Evolutionary conservation across 495 filamentous ascomycete genomes (phyloP).

Genomic region (Xylaria acuta): DNA sequence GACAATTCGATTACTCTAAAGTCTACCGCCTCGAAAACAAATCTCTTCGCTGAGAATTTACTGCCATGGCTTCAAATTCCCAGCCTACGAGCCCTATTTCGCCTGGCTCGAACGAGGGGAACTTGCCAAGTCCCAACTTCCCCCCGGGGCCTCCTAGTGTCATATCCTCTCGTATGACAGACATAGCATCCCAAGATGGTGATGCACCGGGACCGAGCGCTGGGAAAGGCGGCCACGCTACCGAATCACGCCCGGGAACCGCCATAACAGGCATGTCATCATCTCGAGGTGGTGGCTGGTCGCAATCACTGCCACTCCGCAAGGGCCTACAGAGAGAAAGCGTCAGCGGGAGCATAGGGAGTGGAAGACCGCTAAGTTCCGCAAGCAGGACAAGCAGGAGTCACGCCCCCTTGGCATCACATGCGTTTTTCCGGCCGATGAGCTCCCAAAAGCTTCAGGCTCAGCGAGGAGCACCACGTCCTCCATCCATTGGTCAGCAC

Average conservation of each 20-base stretch:
- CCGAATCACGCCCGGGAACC: constrained; percentile 58
- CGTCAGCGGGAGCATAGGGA: constrained; percentile 50
- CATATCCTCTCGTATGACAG: constrained; percentile 86
- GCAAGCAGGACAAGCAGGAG: constrained; percentile 78
- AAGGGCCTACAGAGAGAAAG: constrained; percentile 50
- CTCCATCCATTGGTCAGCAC: constrained; percentile 46
- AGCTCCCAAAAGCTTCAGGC: constrained; percentile 94
- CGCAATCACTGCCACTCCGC: constrained; percentile 55
- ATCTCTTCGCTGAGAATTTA: not conserved
- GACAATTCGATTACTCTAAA: not conserved
- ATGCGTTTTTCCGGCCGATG: constrained; percentile 96
- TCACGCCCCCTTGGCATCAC: constrained; percentile 88
- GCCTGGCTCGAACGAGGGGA: constrained; percentile 46
- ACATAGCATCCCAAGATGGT: constrained; percentile 67
- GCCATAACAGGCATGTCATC: constrained; percentile 58
- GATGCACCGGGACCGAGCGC: constrained; percentile 40
- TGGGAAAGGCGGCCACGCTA: constrained; percentile 46
- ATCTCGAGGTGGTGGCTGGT: constrained; percentile 54
- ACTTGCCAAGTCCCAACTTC: constrained; percentile 46
- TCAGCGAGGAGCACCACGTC: constrained; percentile 68
- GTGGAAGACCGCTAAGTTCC: constrained; percentile 64
- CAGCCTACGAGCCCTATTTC: constrained; percentile 42
- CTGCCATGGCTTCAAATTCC: constrained; percentile 46
- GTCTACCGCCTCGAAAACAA: not conserved
- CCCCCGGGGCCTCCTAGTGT: constrained; percentile 63